These are phyloP conservation scores for Nothophaeocryptopus gaeumannii DNA, from an alignment of 2,329 filamentous ascomycete species.

Conservation along the genomic window DNA sequence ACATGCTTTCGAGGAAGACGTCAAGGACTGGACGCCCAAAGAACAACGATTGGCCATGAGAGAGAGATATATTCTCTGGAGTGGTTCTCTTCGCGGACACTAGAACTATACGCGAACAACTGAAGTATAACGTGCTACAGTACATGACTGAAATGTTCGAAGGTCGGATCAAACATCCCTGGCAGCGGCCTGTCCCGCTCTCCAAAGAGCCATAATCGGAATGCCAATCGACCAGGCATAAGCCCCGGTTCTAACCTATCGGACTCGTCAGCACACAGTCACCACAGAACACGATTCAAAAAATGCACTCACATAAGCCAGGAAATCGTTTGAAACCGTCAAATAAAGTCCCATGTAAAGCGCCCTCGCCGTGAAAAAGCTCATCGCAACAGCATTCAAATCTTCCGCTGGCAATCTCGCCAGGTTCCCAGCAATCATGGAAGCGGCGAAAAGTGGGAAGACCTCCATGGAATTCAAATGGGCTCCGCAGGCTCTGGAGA, in stretches of 20 bases:
- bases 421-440: constrained; percentile 32
- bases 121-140: no score
- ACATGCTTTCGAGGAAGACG: constrained; percentile 21
- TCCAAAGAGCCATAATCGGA: constrained; percentile 25
- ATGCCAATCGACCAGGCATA: constrained; percentile 29
- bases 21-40: not conserved
- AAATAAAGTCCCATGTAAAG: constrained; percentile 27
- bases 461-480: constrained; percentile 49
- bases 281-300: not conserved
- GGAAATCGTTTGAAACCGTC: constrained; percentile 21
- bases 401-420: constrained; percentile 23
- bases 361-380: constrained; percentile 23
- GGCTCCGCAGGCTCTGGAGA: constrained; percentile 32
- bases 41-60: constrained; percentile 10
- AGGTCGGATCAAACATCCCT: not conserved
- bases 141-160: not conserved
- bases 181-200: constrained; percentile 17
- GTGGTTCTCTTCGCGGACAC: constrained; percentile 4
- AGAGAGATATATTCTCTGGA: constrained; percentile 15
- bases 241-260: constrained; percentile 21
- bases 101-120: no score
- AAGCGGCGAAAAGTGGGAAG: constrained; percentile 40
- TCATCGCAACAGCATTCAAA: constrained; percentile 21
- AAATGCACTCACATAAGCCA: constrained; percentile 18
- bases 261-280: not conserved